Percentiles rank a stretch among this genome's conserved stretches.
Conservation (phyloP, 2,329 filamentous ascomycete genomes). For the Paramyrothecium sp. region DNA sequence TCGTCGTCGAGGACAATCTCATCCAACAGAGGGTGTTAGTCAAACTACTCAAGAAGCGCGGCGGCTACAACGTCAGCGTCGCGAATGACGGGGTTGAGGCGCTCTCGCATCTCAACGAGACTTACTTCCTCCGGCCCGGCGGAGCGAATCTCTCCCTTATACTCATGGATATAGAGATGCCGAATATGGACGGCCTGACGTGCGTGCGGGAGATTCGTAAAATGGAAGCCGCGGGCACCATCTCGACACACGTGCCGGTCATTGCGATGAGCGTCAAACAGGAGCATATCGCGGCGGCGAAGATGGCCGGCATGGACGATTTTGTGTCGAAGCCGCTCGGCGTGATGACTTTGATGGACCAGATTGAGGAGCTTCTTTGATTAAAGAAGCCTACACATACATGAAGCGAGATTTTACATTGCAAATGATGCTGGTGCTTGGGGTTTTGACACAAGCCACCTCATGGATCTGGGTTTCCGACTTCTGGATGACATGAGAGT, state of each 20-base stretch:
- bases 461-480: no score
- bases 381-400: no score
- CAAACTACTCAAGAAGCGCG: conserved; percentile 62
- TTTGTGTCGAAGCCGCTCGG: conserved; percentile 60
- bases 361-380: no score
- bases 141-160: conserved; percentile 33
- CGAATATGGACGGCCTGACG: conserved; percentile 44
- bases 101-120: conserved; percentile 34
- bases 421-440: no score
- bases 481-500: no score
- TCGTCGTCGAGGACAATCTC: conserved; percentile 66
- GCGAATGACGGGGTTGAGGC: conserved; percentile 63
- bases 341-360: no score
- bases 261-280: conserved; percentile 46
- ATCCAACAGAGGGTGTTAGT: conserved; percentile 67
- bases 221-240: conserved; percentile 29
- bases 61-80: conserved; percentile 58
- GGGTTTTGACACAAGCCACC: no score
- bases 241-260: conserved; percentile 35
- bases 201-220: conserved; percentile 37
- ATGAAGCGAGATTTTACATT: no score
- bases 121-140: conserved; percentile 21
- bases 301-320: conserved; percentile 42
- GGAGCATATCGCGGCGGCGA: conserved; percentile 41
- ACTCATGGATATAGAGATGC: conserved; percentile 48